Evolutionary conservation across 2,329 filamentous ascomycete species (phyloP).

Genomic region (Hypoxylon sp.): DNA sequence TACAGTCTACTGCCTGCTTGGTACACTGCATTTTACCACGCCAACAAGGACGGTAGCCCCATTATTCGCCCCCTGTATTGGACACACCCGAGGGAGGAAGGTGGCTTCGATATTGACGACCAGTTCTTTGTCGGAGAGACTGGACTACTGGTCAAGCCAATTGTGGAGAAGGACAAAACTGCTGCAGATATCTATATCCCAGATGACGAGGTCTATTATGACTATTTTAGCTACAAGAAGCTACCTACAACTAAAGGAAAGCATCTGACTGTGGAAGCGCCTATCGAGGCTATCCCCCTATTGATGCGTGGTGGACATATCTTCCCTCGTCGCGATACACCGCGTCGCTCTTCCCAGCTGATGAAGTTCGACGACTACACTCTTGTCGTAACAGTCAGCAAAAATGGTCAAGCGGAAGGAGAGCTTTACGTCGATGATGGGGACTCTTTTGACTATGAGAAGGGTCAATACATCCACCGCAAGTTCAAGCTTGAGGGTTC

Average conservation of each 20-base stretch:
- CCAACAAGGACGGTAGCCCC: constrained; percentile 83
- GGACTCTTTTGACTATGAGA: constrained; percentile 88
- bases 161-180: constrained; percentile 80
- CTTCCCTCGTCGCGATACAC: constrained; percentile 88
- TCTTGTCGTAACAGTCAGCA: constrained; percentile 80
- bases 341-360: constrained; percentile 84
- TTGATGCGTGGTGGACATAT: constrained; percentile 95
- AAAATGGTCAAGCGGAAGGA: constrained; percentile 78
- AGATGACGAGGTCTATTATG: constrained; percentile 90
- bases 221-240: constrained; percentile 90
- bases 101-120: constrained; percentile 89
- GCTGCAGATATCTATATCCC: constrained; percentile 87
- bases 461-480: constrained; percentile 90
- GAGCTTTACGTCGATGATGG: constrained; percentile 94
- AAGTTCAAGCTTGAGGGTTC: constrained; percentile 75
- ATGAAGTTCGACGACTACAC: constrained; percentile 98
- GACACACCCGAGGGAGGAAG: constrained; percentile 87
- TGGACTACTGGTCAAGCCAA: constrained; percentile 91
- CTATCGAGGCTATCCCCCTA: constrained; percentile 87
- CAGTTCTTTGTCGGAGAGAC: constrained; percentile 92
- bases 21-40: constrained; percentile 97
- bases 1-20: constrained; percentile 92
- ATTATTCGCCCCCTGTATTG: constrained; percentile 95
- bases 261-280: constrained; percentile 77
- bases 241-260: constrained; percentile 79